These are phyloP conservation scores for Leishmania gerbilli DNA, from an alignment of 208 protist species.

Conservation along the genomic window DNA sequence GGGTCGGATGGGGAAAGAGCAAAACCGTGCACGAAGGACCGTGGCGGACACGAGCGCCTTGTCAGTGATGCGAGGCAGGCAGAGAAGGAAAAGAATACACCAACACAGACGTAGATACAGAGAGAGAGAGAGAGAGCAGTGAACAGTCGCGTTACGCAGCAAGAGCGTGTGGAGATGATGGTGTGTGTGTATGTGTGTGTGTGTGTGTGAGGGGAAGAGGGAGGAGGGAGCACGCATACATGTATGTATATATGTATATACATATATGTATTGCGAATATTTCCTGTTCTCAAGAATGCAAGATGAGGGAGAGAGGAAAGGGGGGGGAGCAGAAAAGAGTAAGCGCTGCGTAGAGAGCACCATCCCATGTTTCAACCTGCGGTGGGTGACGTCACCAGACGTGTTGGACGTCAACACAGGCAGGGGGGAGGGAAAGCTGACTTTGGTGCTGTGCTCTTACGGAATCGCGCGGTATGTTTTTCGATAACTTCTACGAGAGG, in stretches of 20 bases:
- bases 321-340: background rate
- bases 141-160: background rate
- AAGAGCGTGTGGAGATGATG: background rate
- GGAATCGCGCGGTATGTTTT: too few species aligned
- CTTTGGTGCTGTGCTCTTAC: too few species aligned
- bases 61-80: background rate
- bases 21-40: background rate
- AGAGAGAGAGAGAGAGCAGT: background rate
- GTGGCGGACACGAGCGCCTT: background rate
- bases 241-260: background rate
- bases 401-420: too few species aligned
- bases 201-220: background rate
- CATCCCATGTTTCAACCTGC: too few species aligned
- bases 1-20: too few species aligned
- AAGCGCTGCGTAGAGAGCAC: background rate
- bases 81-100: background rate
- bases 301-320: background rate
- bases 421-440: too few species aligned
- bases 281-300: background rate
- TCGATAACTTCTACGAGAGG: too few species aligned
- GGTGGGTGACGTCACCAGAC: too few species aligned
- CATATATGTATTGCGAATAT: background rate
- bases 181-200: background rate
- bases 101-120: background rate
- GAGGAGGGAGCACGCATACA: background rate